Evolutionary conservation across 768 basidiomycete genomes (phyloP).

Genomic region (Leucogyrophana mollusca): DNA sequence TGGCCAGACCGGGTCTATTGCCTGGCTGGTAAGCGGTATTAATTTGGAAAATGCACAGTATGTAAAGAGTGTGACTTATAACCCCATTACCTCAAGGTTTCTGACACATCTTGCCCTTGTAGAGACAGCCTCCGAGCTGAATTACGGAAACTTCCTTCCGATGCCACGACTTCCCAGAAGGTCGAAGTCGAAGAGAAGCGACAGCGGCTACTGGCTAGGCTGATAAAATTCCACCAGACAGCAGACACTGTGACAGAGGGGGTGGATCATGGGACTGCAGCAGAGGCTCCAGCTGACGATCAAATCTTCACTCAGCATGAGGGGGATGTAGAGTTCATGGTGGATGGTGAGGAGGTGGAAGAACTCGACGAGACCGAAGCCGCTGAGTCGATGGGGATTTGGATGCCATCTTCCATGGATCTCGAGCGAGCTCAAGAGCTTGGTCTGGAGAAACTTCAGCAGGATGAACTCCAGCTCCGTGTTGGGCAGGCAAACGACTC

Average conservation of each 20-base stretch:
- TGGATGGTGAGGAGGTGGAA: background rate
- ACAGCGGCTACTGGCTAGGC: background rate
- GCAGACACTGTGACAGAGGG: background rate
- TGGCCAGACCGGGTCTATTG: background rate
- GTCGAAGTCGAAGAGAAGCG: background rate
- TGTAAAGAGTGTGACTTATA: background rate
- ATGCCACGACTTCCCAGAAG: constrained; percentile 4
- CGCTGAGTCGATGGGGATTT: background rate
- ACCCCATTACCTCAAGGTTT: too few species aligned
- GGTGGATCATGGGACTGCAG: background rate
- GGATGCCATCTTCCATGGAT: constrained; percentile 5
- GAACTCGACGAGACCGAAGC: background rate
- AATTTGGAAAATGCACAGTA: constrained; percentile 8
- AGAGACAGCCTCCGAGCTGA: constrained; percentile 3
- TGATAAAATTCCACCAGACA: background rate
- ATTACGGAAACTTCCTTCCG: background rate
- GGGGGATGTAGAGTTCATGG: background rate
- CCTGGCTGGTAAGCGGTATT: constrained; percentile 3
- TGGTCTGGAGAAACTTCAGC: background rate
- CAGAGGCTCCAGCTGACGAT: background rate
- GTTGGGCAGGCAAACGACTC: constrained; percentile 8
- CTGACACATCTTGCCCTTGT: background rate
- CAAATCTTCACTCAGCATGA: background rate
- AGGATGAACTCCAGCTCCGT: constrained; percentile 2
- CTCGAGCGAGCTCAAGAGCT: background rate